Evolutionary conservation across 1,284 basidiomycete genomes (phyloP).

Genomic region (Cerrena zonata): DNA sequence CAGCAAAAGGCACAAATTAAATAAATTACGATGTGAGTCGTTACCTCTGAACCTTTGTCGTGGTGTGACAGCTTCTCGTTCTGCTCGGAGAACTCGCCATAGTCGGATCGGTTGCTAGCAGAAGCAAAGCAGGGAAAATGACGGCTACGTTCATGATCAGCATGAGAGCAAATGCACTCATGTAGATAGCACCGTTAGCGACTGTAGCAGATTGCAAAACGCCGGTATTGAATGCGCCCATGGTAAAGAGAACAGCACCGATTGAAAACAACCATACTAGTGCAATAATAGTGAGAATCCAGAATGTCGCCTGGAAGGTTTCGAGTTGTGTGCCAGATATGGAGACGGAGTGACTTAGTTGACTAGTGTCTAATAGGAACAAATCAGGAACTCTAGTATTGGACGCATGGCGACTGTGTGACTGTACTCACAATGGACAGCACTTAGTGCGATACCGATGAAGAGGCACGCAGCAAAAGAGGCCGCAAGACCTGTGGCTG

Average conservation of each 20-base stretch:
- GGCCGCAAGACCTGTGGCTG: slow-evolving; percentile 64
- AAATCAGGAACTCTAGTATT: too few relatives aligned
- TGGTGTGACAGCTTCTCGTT: slow-evolving; percentile 62
- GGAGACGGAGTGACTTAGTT: slow-evolving; percentile 54
- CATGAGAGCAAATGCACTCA: slow-evolving; percentile 56
- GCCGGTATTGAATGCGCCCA: slow-evolving; percentile 48
- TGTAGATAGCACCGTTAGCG: slow-evolving; percentile 68
- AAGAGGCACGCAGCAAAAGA: slow-evolving; percentile 57
- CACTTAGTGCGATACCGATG: slow-evolving; percentile 44
- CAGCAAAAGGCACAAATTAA: slow-evolving; percentile 3
- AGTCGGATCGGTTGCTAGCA: slow-evolving; percentile 66
- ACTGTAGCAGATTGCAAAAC: slow-evolving; percentile 40
- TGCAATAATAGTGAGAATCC: slow-evolving; percentile 48
- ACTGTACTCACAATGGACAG: slow-evolving; percentile 52
- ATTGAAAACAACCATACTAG: slow-evolving; percentile 58
- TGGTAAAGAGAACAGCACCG: slow-evolving; percentile 63
- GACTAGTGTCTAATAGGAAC: slow-evolving; percentile 44
- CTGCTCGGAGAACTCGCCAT: slow-evolving; percentile 47
- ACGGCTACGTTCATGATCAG: slow-evolving; percentile 65
- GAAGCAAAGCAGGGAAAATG: slow-evolving; percentile 61
- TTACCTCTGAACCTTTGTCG: slow-evolving; percentile 73
- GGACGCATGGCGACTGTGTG: too few relatives aligned
- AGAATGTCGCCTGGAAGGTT: slow-evolving; percentile 65
- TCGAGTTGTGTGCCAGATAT: slow-evolving; percentile 55
- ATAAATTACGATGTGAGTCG: slow-evolving; percentile 20